Evolutionary conservation across 2,329 filamentous ascomycete genomes (phyloP).

Genomic region (Didymella pinodella): DNA sequence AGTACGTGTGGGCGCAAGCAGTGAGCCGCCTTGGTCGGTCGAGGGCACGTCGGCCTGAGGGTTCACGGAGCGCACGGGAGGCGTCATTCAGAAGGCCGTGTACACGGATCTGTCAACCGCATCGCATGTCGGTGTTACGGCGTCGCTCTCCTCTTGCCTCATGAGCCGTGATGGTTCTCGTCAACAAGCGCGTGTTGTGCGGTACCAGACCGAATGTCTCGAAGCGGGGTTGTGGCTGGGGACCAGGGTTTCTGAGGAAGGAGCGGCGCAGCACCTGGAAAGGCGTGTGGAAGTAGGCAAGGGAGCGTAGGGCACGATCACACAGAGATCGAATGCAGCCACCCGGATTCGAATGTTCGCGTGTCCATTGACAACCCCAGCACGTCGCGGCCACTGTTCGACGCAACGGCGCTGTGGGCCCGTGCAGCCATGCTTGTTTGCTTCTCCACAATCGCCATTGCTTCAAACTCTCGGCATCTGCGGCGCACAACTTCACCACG

Average conservation of each 20-base stretch:
- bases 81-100: slow-evolving; percentile 54
- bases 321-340: slow-evolving; percentile 20
- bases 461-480: slow-evolving; percentile 14
- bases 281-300: slow-evolving; percentile 21
- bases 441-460: slow-evolving; percentile 13
- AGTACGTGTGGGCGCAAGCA: slow-evolving; percentile 55
- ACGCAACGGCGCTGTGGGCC: slow-evolving; percentile 9
- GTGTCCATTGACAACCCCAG: slow-evolving; percentile 10
- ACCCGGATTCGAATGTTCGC: slow-evolving; percentile 9
- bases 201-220: slow-evolving; percentile 24
- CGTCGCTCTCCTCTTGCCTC: slow-evolving; percentile 43
- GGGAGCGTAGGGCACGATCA: slow-evolving; percentile 18
- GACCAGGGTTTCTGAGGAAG: slow-evolving; percentile 20
- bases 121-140: slow-evolving; percentile 47
- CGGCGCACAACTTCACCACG: slow-evolving; percentile 15
- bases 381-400: slow-evolving; percentile 7
- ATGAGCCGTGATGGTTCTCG: slow-evolving; percentile 40
- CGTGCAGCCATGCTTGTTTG: slow-evolving; percentile 6
- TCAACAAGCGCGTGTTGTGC: slow-evolving; percentile 25
- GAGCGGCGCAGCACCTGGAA: slow-evolving; percentile 22
- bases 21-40: slow-evolving; percentile 50
- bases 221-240: slow-evolving; percentile 29
- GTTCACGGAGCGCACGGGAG: slow-evolving; percentile 52
- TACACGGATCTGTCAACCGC: slow-evolving; percentile 47
- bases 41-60: slow-evolving; percentile 47